A percentile compares a stretch with the other conserved stretches of the same genome.
These are phyloP conservation scores for Buxus sempervirens DNA, from an alignment of 164 flowering plant species.

Conservation along the genomic window DNA sequence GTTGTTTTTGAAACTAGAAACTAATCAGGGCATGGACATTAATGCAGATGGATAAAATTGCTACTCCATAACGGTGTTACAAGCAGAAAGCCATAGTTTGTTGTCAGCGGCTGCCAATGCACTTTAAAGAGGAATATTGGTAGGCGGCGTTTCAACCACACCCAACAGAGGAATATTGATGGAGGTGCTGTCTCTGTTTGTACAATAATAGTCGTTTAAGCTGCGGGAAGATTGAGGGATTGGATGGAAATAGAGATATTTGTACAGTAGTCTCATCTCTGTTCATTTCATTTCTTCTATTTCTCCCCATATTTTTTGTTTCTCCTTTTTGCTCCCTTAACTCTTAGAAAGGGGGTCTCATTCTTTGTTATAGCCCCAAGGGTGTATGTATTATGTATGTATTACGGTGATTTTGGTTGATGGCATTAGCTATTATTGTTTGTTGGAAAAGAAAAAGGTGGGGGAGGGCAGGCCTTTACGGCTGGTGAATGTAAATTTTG, in stretches of 20 bases:
- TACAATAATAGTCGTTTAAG: constrained; percentile 34
- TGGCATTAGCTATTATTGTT: constrained; percentile 31
- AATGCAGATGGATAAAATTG: constrained; percentile 20
- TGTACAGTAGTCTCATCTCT: constrained; percentile 52
- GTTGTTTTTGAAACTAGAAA: background rate
- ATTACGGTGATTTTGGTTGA: constrained; percentile 21
- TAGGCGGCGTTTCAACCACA: constrained; percentile 22
- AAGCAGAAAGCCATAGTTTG: constrained; percentile 3
- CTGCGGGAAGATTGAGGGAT: constrained; percentile 23
- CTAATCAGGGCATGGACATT: background rate
- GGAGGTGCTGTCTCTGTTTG: constrained; percentile 26
- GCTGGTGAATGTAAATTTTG: background rate
- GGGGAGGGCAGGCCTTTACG: constrained; percentile 26
- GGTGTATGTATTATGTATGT: constrained; percentile 45
- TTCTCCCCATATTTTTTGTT: constrained; percentile 15
- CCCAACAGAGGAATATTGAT: constrained; percentile 12
- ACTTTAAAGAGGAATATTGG: constrained; percentile 10
- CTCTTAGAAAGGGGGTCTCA: constrained; percentile 16
- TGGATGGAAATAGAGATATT: constrained; percentile 20
- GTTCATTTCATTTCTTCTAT: constrained; percentile 8
- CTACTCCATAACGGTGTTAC: constrained; percentile 4
- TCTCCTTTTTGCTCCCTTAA: background rate
- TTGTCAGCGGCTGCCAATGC: constrained; percentile 20
- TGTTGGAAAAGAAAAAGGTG: no score
- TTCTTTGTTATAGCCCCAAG: constrained; percentile 26